Percentiles rank a stretch among this genome's conserved stretches.
phyloP scores from a whole-genome alignment of 371 early-diverging fungal genomes.

The Apophysomyces variabilis region DNA sequence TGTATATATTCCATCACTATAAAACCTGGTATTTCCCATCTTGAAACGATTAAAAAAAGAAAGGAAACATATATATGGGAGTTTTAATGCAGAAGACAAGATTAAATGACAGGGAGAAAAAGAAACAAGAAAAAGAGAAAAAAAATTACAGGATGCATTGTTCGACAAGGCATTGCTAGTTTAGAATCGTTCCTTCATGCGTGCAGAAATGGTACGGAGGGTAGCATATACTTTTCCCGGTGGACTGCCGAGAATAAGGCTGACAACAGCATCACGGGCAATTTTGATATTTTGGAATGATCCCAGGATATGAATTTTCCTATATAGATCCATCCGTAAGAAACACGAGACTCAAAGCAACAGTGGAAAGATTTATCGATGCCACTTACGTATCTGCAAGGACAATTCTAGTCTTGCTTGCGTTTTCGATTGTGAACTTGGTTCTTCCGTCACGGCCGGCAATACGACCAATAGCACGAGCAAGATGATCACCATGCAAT shows the following conservation, averaged over 20 bases:
- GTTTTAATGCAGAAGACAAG: slow-evolving; percentile 4
- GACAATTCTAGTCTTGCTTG: slow-evolving; percentile 96
- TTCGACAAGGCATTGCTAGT: not conserved
- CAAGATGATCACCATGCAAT: slow-evolving; percentile 93
- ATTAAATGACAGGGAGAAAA: not conserved
- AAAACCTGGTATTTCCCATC: not conserved
- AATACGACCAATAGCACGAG: slow-evolving; percentile 98
- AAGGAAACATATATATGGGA: not conserved
- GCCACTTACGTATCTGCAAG: slow-evolving; percentile 90
- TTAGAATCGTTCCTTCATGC: slow-evolving; percentile 95
- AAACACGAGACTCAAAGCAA: too few relatives aligned
- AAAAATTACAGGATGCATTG: slow-evolving; percentile 1
- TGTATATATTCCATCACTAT: too few relatives aligned
- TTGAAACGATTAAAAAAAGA: not conserved
- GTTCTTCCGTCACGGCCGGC: slow-evolving; percentile 99
- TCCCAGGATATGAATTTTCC: slow-evolving; percentile 96
- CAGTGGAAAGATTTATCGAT: too few relatives aligned
- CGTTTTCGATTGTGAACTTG: slow-evolving; percentile 91
- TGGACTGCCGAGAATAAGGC: slow-evolving; percentile 96
- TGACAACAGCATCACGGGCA: slow-evolving; percentile 95
- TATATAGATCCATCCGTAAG: slow-evolving; percentile 17
- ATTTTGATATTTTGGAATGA: slow-evolving; percentile 97
- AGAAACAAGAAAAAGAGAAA: not conserved
- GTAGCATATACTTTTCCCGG: slow-evolving; percentile 98
- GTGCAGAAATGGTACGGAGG: slow-evolving; percentile 83